phyloP scores from a whole-genome alignment of 805 yeast genomes.

The Metschnikowia baotianmanensis region DNA sequence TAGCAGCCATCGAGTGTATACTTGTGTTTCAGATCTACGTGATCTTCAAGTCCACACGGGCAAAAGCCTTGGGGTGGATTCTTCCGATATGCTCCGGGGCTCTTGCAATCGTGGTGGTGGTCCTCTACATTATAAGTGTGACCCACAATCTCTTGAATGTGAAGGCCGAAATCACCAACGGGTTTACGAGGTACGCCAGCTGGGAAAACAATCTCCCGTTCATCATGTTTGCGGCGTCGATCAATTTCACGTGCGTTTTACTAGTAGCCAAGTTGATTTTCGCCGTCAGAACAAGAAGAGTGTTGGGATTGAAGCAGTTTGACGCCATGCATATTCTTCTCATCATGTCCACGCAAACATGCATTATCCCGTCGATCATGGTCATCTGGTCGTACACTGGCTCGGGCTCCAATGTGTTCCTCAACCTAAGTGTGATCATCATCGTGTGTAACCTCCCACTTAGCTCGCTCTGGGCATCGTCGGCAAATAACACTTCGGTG shows the following conservation, averaged over 20 bases:
- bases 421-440: slow-evolving; percentile 54
- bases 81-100: slow-evolving; percentile 37
- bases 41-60: slow-evolving; percentile 63
- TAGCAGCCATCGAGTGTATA: slow-evolving; percentile 60
- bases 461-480: slow-evolving; percentile 85
- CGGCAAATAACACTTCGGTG: slow-evolving; percentile 48
- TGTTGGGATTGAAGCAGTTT: slow-evolving; percentile 77
- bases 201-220: slow-evolving; percentile 53
- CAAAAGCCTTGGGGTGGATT: slow-evolving; percentile 38
- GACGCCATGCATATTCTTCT: slow-evolving; percentile 77
- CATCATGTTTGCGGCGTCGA: slow-evolving; percentile 66
- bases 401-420: slow-evolving; percentile 37
- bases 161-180: slow-evolving; percentile 2
- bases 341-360: slow-evolving; percentile 79
- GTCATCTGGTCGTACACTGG: slow-evolving; percentile 51
- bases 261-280: slow-evolving; percentile 60
- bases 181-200: slow-evolving; percentile 21
- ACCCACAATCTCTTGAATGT: slow-evolving; percentile 37
- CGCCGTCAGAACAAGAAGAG: slow-evolving; percentile 72
- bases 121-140: slow-evolving; percentile 55
- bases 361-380: slow-evolving; percentile 72
- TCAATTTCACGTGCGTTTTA: slow-evolving; percentile 59
- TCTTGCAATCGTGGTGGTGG: slow-evolving; percentile 55
- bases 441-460: slow-evolving; percentile 76
- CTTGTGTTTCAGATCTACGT: slow-evolving; percentile 69